phyloP scores from a whole-genome alignment of 1,284 basidiomycete species.

The Boletus hoseneyae region DNA sequence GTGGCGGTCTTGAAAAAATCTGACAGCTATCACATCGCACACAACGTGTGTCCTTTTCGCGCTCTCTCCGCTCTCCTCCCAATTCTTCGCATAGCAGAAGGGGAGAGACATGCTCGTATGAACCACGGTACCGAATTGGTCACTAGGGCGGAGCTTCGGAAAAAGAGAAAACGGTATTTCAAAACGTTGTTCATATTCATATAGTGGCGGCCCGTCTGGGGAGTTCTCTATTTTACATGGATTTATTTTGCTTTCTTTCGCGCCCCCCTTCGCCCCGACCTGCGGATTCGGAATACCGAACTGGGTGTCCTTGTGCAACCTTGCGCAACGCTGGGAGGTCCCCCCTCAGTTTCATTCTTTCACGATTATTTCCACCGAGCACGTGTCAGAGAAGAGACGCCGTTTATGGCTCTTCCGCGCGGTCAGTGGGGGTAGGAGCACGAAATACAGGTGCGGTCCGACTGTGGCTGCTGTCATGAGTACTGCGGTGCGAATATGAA shows the following conservation, averaged over 20 bases:
- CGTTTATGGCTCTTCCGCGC: conserved; percentile 9
- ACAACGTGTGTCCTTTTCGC: conserved; percentile 10
- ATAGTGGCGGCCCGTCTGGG: too few species aligned
- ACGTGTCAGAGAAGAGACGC: conserved; percentile 13
- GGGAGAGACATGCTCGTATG: conserved; percentile 6
- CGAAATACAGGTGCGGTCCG: not conserved
- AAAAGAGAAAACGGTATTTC: not conserved
- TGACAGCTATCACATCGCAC: conserved; percentile 18
- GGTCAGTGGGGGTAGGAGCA: not conserved
- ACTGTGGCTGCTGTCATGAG: conserved; percentile 17
- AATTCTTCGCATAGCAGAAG: not conserved
- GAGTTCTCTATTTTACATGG: too few species aligned
- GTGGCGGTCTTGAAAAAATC: conserved; percentile 9
- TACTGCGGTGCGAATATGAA: not conserved
- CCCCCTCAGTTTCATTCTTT: not conserved
- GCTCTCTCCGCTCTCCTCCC: not conserved
- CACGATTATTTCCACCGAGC: conserved; percentile 16
- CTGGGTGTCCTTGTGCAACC: too few species aligned
- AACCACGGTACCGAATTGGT: conserved; percentile 2
- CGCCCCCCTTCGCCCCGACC: too few species aligned
- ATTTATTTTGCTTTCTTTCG: too few species aligned
- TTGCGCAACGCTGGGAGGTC: too few species aligned
- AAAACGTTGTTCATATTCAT: not conserved
- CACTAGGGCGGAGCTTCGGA: not conserved
- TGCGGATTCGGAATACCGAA: too few species aligned